Base-by-base conservation (phyloP, 1,139 yeast genomes). In the Blastobotrys apis region DNA sequence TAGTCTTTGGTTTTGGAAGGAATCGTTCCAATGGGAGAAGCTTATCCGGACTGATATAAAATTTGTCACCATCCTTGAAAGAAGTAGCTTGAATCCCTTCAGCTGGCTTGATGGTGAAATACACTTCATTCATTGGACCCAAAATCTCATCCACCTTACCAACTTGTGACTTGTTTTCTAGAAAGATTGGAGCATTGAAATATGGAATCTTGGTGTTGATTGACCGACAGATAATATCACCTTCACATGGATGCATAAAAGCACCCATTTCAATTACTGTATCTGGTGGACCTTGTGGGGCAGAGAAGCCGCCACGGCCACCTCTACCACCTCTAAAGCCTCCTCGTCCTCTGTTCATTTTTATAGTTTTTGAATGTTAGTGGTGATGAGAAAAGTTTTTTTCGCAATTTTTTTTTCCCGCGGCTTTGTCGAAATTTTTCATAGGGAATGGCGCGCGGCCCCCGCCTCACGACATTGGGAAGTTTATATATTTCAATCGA, bases 131-230 rank as follows among this genome's bases (percentile, higher is more conserved):
- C 65, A 94, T 72, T 44, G 98, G 97, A 43, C 99, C 99, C 59
- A 94, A 75, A 55, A 94, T 92, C 73, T 94, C 99, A 66, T 94
- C 99, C 48, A 94, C 95, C 69, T 94, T 94, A 59, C 99, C 99
- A 45, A 94, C 81, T 63, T 85, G 94, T 25, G 95, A 84, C 75
- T 70, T 70, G 75, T 92, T 92, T 67, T 92, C 97, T 57, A 92
- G 78, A 67, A 84, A 94, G 63, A 94, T 90, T 64, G 98, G 98
- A 23, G 99, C 99, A 71, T 94, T 94, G 78, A 94, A 94, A 68
- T 92, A 94, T 59, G 99, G 99, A 56, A 94, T 77, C 73, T 92
- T 92, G 50, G 86, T 79, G 68, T 92, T 92, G 61, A 85, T 85
- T 40, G 97, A 87, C 63, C 92, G 87, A 73, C 97, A 92, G 45